Conservation (phyloP, 495 filamentous ascomycete species). For the Aspergillus carlsbadensis region DNA sequence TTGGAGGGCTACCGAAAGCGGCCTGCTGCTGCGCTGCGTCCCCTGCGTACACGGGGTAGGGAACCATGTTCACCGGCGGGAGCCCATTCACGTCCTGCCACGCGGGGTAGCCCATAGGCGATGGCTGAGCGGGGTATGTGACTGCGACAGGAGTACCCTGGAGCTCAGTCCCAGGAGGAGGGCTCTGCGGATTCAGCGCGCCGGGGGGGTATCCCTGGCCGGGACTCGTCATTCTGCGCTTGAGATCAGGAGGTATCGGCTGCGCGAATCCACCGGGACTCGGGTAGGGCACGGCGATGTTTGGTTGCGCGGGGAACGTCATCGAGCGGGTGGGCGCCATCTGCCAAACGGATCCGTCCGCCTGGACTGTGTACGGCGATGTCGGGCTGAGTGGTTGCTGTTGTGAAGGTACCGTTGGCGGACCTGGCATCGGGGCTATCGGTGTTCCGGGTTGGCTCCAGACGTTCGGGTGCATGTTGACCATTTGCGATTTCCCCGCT, state of each 20-base stretch:
- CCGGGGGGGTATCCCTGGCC: constrained; percentile 27
- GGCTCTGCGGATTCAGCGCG: constrained; percentile 28
- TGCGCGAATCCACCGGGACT: constrained; percentile 31
- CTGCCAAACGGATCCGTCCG: constrained; percentile 43
- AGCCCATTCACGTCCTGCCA: constrained; percentile 43
- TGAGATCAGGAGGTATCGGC: constrained; percentile 40
- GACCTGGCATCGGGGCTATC: constrained; percentile 27
- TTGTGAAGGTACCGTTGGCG: constrained; percentile 36
- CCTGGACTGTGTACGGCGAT: constrained; percentile 36
- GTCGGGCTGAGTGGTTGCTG: constrained; percentile 31
- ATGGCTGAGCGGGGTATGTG: constrained; percentile 33
- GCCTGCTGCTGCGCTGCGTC: constrained; percentile 34
- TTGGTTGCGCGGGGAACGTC: constrained; percentile 38
- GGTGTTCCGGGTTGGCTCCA: constrained; percentile 30
- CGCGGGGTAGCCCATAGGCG: constrained; percentile 33
- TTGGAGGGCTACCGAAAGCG: constrained; percentile 30
- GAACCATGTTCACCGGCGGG: constrained; percentile 34
- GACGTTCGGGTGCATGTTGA: constrained; percentile 35
- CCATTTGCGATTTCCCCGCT: constrained; percentile 36
- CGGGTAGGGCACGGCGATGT: constrained; percentile 28
- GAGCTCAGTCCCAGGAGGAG: constrained; percentile 29
- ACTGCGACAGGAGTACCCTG: constrained; percentile 33
- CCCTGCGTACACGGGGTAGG: constrained; percentile 39
- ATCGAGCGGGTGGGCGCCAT: constrained; percentile 38
- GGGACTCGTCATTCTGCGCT: constrained; percentile 46